Conservation (phyloP, 768 basidiomycete species). For the Porphyrellus cyaneotinctus region DNA sequence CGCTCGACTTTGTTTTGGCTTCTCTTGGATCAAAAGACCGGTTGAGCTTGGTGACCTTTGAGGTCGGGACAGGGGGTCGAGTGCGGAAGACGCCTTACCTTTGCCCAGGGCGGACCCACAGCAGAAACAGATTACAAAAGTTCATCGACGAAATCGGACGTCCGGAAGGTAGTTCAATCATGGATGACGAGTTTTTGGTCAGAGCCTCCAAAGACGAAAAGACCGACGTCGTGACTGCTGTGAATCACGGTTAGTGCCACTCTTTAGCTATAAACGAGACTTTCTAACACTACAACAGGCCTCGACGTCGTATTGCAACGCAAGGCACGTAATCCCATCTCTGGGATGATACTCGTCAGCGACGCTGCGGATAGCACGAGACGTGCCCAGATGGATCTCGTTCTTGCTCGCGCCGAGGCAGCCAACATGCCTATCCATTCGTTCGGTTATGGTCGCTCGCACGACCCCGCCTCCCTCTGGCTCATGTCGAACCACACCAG, state of each 20-base stretch:
- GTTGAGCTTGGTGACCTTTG: slow-evolving; percentile 87
- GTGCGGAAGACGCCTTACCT: slow-evolving; percentile 96
- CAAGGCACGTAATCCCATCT: slow-evolving; percentile 84
- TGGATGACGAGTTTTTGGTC: slow-evolving; percentile 64
- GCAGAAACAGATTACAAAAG: slow-evolving; percentile 63
- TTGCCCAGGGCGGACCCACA: slow-evolving; percentile 61
- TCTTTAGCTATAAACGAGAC: not conserved
- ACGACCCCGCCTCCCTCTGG: slow-evolving; percentile 97
- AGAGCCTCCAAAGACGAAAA: slow-evolving; percentile 84
- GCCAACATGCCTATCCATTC: slow-evolving; percentile 97
- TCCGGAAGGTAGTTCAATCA: slow-evolving; percentile 38
- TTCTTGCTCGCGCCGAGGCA: slow-evolving; percentile 93
- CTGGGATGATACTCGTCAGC: slow-evolving; percentile 90
- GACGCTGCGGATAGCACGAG: slow-evolving; percentile 90
- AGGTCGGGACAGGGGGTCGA: slow-evolving; percentile 75
- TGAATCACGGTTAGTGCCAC: slow-evolving; percentile 71
- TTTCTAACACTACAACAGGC: slow-evolving; percentile 38
- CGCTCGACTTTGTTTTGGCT: slow-evolving; percentile 81
- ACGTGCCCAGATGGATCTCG: slow-evolving; percentile 96
- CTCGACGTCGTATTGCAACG: slow-evolving; percentile 94
- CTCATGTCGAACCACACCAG: slow-evolving; percentile 97
- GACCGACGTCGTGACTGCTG: slow-evolving; percentile 97
- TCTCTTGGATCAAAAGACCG: slow-evolving; percentile 76
- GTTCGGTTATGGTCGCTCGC: slow-evolving; percentile 93
- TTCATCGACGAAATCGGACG: slow-evolving; percentile 72